A percentile compares a stretch with the other conserved stretches of the same genome.
These are phyloP conservation scores for Boletus insuetus DNA, from an alignment of 768 basidiomycete genomes.

Conservation along the genomic window DNA sequence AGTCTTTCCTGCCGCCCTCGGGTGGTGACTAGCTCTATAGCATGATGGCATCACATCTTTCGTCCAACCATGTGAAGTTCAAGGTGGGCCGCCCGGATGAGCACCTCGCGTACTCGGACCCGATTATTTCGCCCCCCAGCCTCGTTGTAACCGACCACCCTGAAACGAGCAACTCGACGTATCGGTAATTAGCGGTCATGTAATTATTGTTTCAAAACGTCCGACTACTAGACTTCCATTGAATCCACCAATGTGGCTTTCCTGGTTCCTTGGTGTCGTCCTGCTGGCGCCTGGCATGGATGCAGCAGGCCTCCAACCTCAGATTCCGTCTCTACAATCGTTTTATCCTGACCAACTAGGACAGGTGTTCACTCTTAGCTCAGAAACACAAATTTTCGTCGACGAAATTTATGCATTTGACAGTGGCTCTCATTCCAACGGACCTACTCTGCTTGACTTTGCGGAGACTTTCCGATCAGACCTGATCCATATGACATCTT, in stretches of 20 bases:
- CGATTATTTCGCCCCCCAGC: too few species aligned
- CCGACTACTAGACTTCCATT: neutral
- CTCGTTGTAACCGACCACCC: too few species aligned
- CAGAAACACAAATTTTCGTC: conserved; percentile 36
- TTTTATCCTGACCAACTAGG: conserved; percentile 25
- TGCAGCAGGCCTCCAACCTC: conserved; percentile 20
- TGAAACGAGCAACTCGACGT: too few species aligned
- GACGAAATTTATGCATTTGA: conserved; percentile 26
- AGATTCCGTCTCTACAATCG: conserved; percentile 38
- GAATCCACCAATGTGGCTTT: neutral
- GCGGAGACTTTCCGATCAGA: conserved; percentile 39
- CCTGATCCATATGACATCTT: conserved; percentile 32
- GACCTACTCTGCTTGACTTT: conserved; percentile 34
- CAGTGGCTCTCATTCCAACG: conserved; percentile 9
- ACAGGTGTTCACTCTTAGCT: conserved; percentile 28
- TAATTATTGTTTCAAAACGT: neutral
- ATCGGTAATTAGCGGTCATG: too few species aligned
- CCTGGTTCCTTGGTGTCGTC: neutral
- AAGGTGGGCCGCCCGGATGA: too few species aligned
- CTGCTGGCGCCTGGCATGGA: neutral
- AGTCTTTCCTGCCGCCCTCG: too few species aligned
- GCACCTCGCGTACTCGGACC: too few species aligned
- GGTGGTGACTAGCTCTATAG: too few species aligned
- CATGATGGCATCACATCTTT: too few species aligned
- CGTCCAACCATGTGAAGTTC: too few species aligned